Base-by-base conservation (phyloP, 2,329 filamentous ascomycete species). In the Fusarium incarnatum region DNA sequence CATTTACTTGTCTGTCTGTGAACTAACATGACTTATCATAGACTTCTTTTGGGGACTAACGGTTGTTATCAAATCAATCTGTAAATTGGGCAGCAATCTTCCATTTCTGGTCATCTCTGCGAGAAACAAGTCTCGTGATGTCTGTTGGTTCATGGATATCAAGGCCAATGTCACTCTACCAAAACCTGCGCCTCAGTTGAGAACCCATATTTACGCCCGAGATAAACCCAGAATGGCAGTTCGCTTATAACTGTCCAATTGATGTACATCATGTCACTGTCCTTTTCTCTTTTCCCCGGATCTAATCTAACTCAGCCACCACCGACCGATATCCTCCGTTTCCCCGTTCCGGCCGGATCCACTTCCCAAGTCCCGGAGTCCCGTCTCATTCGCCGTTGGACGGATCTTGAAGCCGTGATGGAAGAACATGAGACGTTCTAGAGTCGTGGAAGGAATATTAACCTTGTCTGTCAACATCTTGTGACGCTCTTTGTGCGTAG, bases 231-330 rank as follows among this genome's bases (percentile, higher is more conserved):
- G 61, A 69, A 67, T 52, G 67, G 67, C 58, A 70, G 44, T 45
- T 64, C 57, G 41, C 45, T 60, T 53, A 48, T 47, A 34, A 37
- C 20, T 25, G 12, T 22, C 46, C 34, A 61, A 47, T 47, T 49
- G 27, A 15, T 60, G 49, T 52, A 52, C 49, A 52, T n/a, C 11
- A 20, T 52, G 23, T 45, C 48, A 22, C 62, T 48, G 48, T 30
- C 18, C 11, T 20, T 22, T 27, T 49, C 13, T 56, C 30, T 28
- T 20, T 49, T 45, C 59, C 55, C 71, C 60, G 56, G 71, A 73
- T 62, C 71, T 64, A 65, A 18, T 41, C 23, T 23, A 16, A 18
- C 32, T 41, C 22, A 75, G 73, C 73, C 73, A 74, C 72, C 70
- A 32, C 60, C 67, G 64, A 52, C 60, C 63, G 64, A 48, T 60